phyloP scores from a whole-genome alignment of 1,139 yeast species.

The Sugiyamaella novakii region DNA sequence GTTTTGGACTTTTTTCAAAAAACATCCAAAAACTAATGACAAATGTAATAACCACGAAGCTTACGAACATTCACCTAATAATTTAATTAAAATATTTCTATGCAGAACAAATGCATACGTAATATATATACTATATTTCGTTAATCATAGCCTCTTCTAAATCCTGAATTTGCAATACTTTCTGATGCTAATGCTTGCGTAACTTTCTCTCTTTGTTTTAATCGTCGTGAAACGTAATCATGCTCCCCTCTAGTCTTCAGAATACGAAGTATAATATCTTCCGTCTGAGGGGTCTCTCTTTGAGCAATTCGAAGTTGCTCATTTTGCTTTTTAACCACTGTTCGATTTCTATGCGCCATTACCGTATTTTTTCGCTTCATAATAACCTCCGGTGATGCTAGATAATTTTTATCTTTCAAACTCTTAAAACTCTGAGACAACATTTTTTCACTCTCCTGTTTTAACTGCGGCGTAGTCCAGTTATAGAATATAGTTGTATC shows the following conservation, averaged over 20 bases:
- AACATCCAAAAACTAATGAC: conserved; percentile 9
- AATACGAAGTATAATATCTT: conserved; percentile 67
- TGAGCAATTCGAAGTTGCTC: conserved; percentile 55
- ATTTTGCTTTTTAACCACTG: conserved; percentile 57
- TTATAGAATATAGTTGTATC: conserved; percentile 71
- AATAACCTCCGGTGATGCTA: conserved; percentile 53
- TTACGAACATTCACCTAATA: no score
- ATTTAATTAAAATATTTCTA: conserved; percentile 1
- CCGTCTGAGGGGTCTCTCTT: conserved; percentile 60
- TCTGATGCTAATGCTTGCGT: conserved; percentile 69
- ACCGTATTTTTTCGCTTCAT: conserved; percentile 68
- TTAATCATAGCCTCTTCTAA: conserved; percentile 20
- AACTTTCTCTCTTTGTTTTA: conserved; percentile 63
- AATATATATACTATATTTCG: conserved; percentile 10
- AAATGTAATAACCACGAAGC: no score
- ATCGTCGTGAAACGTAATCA: conserved; percentile 54
- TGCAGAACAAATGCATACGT: conserved; percentile 5
- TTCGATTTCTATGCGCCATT: conserved; percentile 70
- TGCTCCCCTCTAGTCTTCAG: conserved; percentile 50
- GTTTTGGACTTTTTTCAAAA: conserved; percentile 27
- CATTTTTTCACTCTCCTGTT: conserved; percentile 61
- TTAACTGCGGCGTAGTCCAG: conserved; percentile 52
- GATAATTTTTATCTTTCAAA: conserved; percentile 35
- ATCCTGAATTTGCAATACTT: conserved; percentile 38
- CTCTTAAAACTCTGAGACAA: conserved; percentile 37